A percentile compares a stretch with the other conserved stretches of the same genome.
phyloP scores from a whole-genome alignment of 495 filamentous ascomycete genomes.

The Trichocladium antarcticum region DNA sequence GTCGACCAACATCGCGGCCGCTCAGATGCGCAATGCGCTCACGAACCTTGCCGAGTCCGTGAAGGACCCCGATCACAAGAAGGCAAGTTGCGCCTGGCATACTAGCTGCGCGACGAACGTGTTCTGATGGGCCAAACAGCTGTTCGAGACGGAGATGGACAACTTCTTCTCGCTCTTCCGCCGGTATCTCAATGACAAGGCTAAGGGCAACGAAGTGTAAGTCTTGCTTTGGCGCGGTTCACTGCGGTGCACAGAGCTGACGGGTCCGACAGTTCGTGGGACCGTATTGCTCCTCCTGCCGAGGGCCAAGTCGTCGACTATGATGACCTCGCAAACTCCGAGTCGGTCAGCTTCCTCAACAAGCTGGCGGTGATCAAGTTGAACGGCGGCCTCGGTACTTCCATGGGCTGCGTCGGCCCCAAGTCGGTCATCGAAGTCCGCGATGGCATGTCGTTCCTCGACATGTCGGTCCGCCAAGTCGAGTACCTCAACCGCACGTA shows the following conservation, averaged over 20 bases:
- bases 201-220: constrained; percentile 82
- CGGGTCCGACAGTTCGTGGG: constrained; percentile 53
- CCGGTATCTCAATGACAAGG: constrained; percentile 95
- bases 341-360: constrained; percentile 85
- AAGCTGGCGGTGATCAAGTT: constrained; percentile 99
- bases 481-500: constrained; percentile 98
- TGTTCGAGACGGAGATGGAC: constrained; percentile 98
- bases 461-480: constrained; percentile 96
- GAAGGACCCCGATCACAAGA: constrained; percentile 69
- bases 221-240: constrained; percentile 16
- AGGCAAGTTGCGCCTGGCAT: constrained; percentile 39
- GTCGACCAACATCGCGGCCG: constrained; percentile 91
- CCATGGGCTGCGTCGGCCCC: constrained; percentile 98
- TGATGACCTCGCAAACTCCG: constrained; percentile 67
- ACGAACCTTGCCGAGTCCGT: constrained; percentile 87
- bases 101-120: background rate
- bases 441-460: constrained; percentile 99
- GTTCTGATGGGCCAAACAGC: constrained; percentile 27
- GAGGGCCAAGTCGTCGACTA: constrained; percentile 90
- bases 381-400: constrained; percentile 98
- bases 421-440: constrained; percentile 99
- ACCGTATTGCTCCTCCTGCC: constrained; percentile 86
- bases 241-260: constrained; percentile 16
- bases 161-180: constrained; percentile 99
- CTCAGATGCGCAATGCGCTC: constrained; percentile 96